Base-by-base conservation (phyloP, 129 eudicot species). In the Tanacetum coccineum region DNA sequence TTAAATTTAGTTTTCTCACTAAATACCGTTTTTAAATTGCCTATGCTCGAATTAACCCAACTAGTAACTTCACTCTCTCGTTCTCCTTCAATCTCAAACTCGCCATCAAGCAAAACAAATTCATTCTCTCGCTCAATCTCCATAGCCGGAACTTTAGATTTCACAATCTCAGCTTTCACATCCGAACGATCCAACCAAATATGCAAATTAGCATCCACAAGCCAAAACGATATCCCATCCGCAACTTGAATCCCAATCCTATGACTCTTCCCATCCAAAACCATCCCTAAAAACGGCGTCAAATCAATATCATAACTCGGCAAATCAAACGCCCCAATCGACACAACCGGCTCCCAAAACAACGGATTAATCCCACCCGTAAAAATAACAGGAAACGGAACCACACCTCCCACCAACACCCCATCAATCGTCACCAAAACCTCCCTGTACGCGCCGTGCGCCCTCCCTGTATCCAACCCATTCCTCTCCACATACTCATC, bases 331-430 rank as follows among this genome's bases (percentile, higher is more conserved):
- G 96, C 96, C 26, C 92, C 92, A 61, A 88, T 88, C 8, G 81
- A 81, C 25, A 85, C 96, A 47, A 88, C 77, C 0, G 96, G 96
- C 15, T 81, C 92, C 96, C 96, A 85, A 63, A 83, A 79, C 82
- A 85, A 56, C 0, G 93, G 93, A 85, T 88, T 85, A 39, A 88
- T 82, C 42, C 92, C 96, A 0, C 92, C 87, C 0, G 96, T 80
- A 60, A 72, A 88, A 21, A 88, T 81, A 46, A 88, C 93, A 30
- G 96, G 96, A 66, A 88, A 80, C 1, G 96, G 96, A 28, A 88
- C 59, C 70, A 76, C 85, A 0, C 79, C 67, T 47, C 88, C 96
- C 7, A 88, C 89, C 11, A 88, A 55, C 4, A 72, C 70, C 54
- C 81, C 89, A 70, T 88, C 96, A 22, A 88, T 81, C 11, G 59